Base-by-base conservation (phyloP, 495 filamentous ascomycete species). In the Hypoxylon perforatum region DNA sequence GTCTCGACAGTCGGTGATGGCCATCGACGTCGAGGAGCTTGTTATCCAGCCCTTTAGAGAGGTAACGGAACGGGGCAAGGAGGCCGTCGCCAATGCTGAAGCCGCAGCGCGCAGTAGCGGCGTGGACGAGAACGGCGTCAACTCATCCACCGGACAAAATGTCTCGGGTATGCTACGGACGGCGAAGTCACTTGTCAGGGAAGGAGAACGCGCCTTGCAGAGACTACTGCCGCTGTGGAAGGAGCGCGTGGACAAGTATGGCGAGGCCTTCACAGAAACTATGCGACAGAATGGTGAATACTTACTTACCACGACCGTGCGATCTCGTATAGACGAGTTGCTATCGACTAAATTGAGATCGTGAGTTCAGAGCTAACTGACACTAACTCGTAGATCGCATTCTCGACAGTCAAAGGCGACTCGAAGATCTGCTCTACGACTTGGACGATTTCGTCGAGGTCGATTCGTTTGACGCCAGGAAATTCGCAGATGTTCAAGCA, bases 361-460 rank as follows among this genome's bases (percentile, higher is more conserved):
- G 19, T 28, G 12, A n/a, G 18, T 48, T 1, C 38, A 15, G 25
- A 35, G 15, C 23, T 35, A 22, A 57, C 65, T 64, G 10, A 69
- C 23, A 35, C 51, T 4, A 35, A 49, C 36, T 61, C 48, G 18
- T 39, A 75, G 72, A 75, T 21, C 48, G 44, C 38, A 70, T 80
- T 23, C 65, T 77, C 45, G 70, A 71, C 50, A 70, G 70, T 12
- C 69, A 77, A 9, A 61, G 75, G 10, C 55, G 70, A 1, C 55
- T 80, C 9, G 76, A 80, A 46, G 74, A 77, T 57, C 69, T 78
- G 3, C 74, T 80, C 11, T 80, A 75, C 57, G 76, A 78, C 53
- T 70, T 80, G 25, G 76, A 80, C 18, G 77, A 80, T 54, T 75
- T 73, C 44, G 70, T 69, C 19, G 57, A 76, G 1, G 63, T 71